Base-by-base conservation (phyloP, 441 rosid species). In the Pelargonium hybrid region DNA sequence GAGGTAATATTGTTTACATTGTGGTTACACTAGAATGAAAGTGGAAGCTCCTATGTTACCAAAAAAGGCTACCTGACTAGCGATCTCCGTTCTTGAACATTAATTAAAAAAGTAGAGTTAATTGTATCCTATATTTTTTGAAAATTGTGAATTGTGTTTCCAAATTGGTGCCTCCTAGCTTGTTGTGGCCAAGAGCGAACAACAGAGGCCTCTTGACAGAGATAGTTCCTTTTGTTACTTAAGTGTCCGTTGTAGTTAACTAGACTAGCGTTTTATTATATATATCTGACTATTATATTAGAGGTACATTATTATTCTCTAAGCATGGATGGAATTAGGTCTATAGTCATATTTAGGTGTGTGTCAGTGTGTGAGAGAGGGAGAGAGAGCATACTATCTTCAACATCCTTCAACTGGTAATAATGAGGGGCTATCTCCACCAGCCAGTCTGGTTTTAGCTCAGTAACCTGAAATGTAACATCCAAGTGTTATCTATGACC, bases 361-460 rank as follows among this genome's bases (percentile, higher is more conserved):
- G 37, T 9, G 45, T n/a, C 21, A 45, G 34, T 4, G 43, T 48
- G 34, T 69, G 76, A 71, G 74, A 66, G 69, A 67, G 74, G 63
- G 77, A 63, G 61, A 70, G 74, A 67, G 71, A 57, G 66, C 77
- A 71, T 84, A 94, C 97, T 48, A 78, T 94, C 98, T 79, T 94
- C 99, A 17, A 94, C 99, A 74, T 94, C 99, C 87, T 92, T 92
- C 81, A 77, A 75, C 84, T 94, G 97, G 84, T 90, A 94, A 79
- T 79, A 94, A 71, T 94, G 98, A 0, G 98, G 99, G 21, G 97
- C 98, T 77, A 92, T 88, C 83, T 94, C 99, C 65, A 90, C 90
- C 82, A 94, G 84, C 98, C 99, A 94, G 48, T 94, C 99, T 4
- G 99, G 99, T 80, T 89, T 94, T 77, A 92, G 87, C 76, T 94